Evolutionary conservation across 192 early-diverging fungal genomes (phyloP).

Genomic region (Coemansia sp.): DNA sequence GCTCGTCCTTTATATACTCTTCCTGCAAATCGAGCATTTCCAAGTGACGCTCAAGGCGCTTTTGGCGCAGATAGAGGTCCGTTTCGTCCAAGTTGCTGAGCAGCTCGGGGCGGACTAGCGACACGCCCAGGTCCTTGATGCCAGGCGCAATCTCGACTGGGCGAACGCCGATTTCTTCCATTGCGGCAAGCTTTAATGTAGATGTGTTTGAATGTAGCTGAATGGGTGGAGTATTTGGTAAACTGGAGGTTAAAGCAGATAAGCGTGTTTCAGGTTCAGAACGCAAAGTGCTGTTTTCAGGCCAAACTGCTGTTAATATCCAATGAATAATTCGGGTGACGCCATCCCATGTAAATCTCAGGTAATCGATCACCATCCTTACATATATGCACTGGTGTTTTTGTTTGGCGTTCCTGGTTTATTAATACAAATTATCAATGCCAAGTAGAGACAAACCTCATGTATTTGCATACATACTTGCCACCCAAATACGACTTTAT

Average conservation of each 20-base stretch:
- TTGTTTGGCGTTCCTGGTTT: neutral
- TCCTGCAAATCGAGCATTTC: slow-evolving; percentile 97
- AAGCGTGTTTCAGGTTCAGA: neutral
- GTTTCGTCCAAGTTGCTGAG: slow-evolving; percentile 58
- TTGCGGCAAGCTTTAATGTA: neutral
- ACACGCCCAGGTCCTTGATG: slow-evolving; percentile 52
- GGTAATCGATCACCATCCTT: neutral
- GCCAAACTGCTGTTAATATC: neutral
- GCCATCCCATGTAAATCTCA: neutral
- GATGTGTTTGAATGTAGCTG: neutral
- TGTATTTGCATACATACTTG: no score
- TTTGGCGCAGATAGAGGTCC: slow-evolving; percentile 91
- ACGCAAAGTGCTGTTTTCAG: neutral
- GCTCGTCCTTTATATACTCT: slow-evolving; percentile 99
- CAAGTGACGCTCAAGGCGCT: slow-evolving; percentile 91
- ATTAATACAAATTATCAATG: no score
- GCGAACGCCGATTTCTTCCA: slow-evolving; percentile 53
- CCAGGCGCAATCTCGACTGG: slow-evolving; percentile 45
- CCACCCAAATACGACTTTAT: no score
- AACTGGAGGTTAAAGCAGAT: neutral
- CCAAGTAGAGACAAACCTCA: no score
- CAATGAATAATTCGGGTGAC: neutral
- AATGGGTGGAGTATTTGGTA: neutral
- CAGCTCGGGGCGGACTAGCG: slow-evolving; percentile 48
- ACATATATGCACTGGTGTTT: neutral